Evolutionary conservation across 2,329 filamentous ascomycete genomes (phyloP), one percentile per base, ranked within the genome.

Genomic region (Monilinia fructigena): DNA sequence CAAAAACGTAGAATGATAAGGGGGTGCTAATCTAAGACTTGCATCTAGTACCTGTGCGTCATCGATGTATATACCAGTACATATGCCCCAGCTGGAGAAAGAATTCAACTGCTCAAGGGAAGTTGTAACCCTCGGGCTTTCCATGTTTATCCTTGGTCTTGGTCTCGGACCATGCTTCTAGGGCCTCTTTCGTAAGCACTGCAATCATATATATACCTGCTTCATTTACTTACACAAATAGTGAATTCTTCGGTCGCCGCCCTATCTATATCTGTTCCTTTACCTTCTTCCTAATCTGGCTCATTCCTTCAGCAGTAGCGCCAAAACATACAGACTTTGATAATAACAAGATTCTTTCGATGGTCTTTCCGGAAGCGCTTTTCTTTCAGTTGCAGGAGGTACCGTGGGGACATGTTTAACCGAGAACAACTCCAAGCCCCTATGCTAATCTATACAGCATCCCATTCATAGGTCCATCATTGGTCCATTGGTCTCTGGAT

Each of bases 61-160:
- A 58, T 95, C 92, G n/a, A 87, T 96, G 72, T 97, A 97, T 97
- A 97, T 78, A 94, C 92, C 0, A 86, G 86, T 16, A 95, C 91
- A 0, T 97, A 97, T 76, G 75, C 74, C 23, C 23, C 90, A 95
- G 77, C 86, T 97, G 78, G 86, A 89, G 69, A 79, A 81, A 35
- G 90, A 96, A 67, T 96, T 97, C 72, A 79, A 85, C 70, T 85
- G 85, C 72, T 89, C 90, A 0, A 83, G 85, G 66, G 81, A 91
- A 60, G 83, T 96, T 31, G 91, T 89, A 16, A 92, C 92, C 3
- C 77, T 97, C 12, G 94, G 93, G 0, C 80, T 97, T 62, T 93
- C 91, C 0, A 82, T 90, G 1, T 97, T 93, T 74, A 92, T 97
- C 59, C 83, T 92, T 65, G 93, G 93, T 23, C 85, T 91, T 63